These are phyloP conservation scores for Pythium dissotocum DNA, from an alignment of 352 stramenopile species.

Conservation along the genomic window DNA sequence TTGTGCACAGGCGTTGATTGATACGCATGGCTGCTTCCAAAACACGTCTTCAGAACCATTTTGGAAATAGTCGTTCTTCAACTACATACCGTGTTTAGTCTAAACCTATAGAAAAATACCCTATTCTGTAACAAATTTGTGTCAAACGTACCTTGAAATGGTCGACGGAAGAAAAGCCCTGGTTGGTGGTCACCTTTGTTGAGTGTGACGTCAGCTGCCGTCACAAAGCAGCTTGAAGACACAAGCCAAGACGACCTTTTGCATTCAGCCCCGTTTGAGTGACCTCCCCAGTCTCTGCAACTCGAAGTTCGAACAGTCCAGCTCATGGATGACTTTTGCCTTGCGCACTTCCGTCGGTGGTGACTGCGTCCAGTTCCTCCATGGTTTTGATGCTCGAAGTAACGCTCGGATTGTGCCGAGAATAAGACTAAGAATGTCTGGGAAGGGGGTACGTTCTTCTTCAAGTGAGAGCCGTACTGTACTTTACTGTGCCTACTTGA, in stretches of 20 bases:
- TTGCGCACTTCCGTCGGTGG: neutral
- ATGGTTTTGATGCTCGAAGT: slow-evolving; percentile 9
- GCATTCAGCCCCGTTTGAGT: neutral
- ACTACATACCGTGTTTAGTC: slow-evolving; percentile 18
- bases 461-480: neutral
- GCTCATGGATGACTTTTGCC: neutral
- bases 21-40: slow-evolving; percentile 26
- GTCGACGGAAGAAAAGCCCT: slow-evolving; percentile 1
- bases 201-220: slow-evolving; percentile 14
- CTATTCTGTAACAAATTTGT: neutral
- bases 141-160: neutral
- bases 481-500: neutral
- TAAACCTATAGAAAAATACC: neutral
- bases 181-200: slow-evolving; percentile 13
- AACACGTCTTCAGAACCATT: slow-evolving; percentile 5
- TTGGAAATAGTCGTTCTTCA: neutral
- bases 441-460: neutral
- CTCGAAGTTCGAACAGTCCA: neutral
- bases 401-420: neutral
- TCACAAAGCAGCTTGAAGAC: slow-evolving; percentile 20
- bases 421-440: slow-evolving; percentile 9
- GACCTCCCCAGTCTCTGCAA: neutral
- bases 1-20: slow-evolving; percentile 1
- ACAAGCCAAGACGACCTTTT: neutral
- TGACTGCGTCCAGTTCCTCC: slow-evolving; percentile 1